Evolutionary conservation across 257 asterid genomes (phyloP).

Genomic region (Ehretia macrophylla): DNA sequence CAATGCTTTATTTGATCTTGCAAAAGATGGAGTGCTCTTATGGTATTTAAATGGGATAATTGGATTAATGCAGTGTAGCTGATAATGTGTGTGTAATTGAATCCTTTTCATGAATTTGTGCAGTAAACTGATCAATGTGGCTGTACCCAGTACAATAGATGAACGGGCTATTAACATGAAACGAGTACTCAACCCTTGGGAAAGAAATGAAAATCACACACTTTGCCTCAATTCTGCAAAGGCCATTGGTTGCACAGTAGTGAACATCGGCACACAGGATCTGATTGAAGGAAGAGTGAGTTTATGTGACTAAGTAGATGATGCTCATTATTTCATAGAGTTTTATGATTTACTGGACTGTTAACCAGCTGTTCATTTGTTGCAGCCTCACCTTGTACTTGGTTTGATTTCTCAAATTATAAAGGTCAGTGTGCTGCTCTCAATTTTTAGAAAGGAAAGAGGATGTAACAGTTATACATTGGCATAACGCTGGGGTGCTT

Average conservation of each 20-base stretch:
- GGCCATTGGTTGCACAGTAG: conserved; percentile 97
- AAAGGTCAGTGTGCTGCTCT: conserved; percentile 53
- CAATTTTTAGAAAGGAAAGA: neutral
- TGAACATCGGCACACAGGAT: conserved; percentile 90
- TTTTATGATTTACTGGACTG: neutral
- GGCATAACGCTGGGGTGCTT: too few relatives aligned
- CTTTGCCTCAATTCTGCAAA: conserved; percentile 96
- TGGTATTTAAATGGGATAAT: conserved; percentile 48
- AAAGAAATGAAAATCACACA: conserved; percentile 92
- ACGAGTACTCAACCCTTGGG: conserved; percentile 89
- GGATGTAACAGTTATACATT: neutral
- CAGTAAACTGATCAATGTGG: conserved; percentile 96
- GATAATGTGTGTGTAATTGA: neutral
- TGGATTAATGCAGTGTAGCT: conserved; percentile 12
- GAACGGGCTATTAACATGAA: conserved; percentile 91
- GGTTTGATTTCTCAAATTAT: conserved; percentile 95
- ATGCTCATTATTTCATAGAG: conserved; percentile 3
- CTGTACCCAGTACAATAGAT: conserved; percentile 86
- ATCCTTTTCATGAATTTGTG: conserved; percentile 15
- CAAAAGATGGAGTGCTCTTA: conserved; percentile 86
- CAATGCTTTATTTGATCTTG: conserved; percentile 76
- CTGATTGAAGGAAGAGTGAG: conserved; percentile 97
- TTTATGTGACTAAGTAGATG: conserved; percentile 18
- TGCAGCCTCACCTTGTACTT: conserved; percentile 95
- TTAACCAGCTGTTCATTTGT: conserved; percentile 10